Base-by-base conservation (phyloP, 305 asterid genomes). In the Fraxinus dipetala region DNA sequence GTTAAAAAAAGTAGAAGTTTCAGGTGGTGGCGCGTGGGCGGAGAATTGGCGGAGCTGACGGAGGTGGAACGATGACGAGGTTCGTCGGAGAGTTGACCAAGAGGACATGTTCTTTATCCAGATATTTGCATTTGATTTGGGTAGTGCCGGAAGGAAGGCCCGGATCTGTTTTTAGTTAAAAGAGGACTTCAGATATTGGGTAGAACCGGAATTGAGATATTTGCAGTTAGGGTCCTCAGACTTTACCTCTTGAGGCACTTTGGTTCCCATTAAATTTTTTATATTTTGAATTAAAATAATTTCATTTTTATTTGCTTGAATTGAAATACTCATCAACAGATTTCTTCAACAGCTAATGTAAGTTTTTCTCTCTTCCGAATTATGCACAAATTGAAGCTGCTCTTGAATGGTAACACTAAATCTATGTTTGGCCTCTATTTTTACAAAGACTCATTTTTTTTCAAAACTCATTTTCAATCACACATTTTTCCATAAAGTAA, bases 51-150 rank as follows among this genome's bases (percentile, higher is more conserved):
- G 91, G 87, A 8, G 14, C 38, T 85, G 85, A 85, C 31, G 78
- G 28, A 84, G 82, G 78, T 28, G 86, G 82, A 82, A 36, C 65
- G 77, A 38, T 1, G 82, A 85, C 24, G 82, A 83, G 40, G 88
- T 86, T 83, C 92, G 93, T 5, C 93, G 91, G 85, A 91, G 91
- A 78, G 86, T 80, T 59, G 93, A 87, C 87, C 90, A 87, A 70
- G 51, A 67, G 70, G 90, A 80, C 98, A 93, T 92, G 2, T 74
- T 80, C 77, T 11, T 78, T 59, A 38, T 75, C 34, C 31, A 24
- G 59, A 20, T 20, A 10, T 16, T 10, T 38, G 30, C 56, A 75
- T 26, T 8, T 20, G 61, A 36, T n/a, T 38, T 74, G 14, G n/a
- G 59, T 5, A 31, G 56, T 18, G 30, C 7, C 26, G 30, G 9